Percentiles rank a stretch among this genome's conserved stretches.
Conservation (phyloP, 352 stramenopile species). For the Globisporangium iwayamae region DNA sequence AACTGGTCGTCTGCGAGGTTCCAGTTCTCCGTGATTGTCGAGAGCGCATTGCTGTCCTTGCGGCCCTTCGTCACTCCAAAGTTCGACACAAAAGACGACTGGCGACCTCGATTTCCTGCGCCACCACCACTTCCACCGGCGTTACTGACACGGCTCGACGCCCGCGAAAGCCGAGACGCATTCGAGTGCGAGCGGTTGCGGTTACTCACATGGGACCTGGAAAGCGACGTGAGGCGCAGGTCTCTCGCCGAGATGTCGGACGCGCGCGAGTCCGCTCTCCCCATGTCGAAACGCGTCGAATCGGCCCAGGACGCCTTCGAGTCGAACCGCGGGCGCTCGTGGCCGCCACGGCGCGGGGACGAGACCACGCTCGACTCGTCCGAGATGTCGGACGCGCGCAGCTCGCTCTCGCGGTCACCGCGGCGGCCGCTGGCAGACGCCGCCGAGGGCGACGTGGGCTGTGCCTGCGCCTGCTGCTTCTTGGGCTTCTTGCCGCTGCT, state of each 20-base stretch:
- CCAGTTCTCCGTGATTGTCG: slow-evolving; percentile 87
- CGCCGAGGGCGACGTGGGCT: slow-evolving; percentile 11
- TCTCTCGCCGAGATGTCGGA: slow-evolving; percentile 71
- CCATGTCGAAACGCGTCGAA: slow-evolving; percentile 86
- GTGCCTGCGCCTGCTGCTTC: not conserved
- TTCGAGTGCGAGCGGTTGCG: slow-evolving; percentile 65
- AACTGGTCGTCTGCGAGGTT: slow-evolving; percentile 79
- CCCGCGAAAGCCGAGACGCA: slow-evolving; percentile 54
- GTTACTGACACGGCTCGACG: slow-evolving; percentile 38
- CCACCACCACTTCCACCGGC: slow-evolving; percentile 8
- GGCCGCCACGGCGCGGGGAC: slow-evolving; percentile 37
- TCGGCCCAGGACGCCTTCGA: slow-evolving; percentile 82
- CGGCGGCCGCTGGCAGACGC: not conserved
- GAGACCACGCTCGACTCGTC: slow-evolving; percentile 55
- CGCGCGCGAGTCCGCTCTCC: slow-evolving; percentile 69
- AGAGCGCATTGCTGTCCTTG: slow-evolving; percentile 74
- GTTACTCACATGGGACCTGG: slow-evolving; percentile 21
- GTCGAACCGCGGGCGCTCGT: slow-evolving; percentile 70
- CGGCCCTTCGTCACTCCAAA: slow-evolving; percentile 64
- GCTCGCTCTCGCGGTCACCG: not conserved
- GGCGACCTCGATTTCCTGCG: slow-evolving; percentile 24
- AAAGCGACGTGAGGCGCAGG: slow-evolving; percentile 58
- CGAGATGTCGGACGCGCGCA: slow-evolving; percentile 26
- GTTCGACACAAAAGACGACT: slow-evolving; percentile 77
- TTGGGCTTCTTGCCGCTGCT: not conserved